Conservation (phyloP, 148 eudicot species). For the Linanthus parryae region DNA sequence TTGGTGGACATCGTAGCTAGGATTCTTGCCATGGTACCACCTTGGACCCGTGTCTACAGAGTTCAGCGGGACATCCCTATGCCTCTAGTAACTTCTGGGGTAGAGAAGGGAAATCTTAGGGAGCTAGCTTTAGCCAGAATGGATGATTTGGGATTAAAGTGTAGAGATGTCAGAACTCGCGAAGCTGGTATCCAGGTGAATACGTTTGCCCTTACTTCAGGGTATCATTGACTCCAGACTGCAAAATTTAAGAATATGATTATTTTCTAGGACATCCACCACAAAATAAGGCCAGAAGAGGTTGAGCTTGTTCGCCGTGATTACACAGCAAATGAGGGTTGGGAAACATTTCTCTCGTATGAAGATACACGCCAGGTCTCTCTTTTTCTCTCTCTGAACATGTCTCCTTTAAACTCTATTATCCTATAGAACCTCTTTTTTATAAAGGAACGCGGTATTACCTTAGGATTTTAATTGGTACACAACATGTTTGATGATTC, state of each 20-base stretch:
- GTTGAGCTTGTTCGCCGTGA: constrained; percentile 98
- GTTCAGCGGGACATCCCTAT: constrained; percentile 99
- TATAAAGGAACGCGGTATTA: no score
- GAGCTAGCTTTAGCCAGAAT: constrained; percentile 97
- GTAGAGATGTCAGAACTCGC: constrained; percentile 97
- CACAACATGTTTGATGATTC: no score
- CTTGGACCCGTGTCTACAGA: constrained; percentile 99
- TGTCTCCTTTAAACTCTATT: neutral
- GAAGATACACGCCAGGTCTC: constrained; percentile 92
- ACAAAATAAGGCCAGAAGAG: constrained; percentile 93
- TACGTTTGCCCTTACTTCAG: neutral
- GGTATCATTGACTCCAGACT: neutral
- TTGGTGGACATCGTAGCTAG: constrained; percentile 97
- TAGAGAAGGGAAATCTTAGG: constrained; percentile 98
- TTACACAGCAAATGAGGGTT: constrained; percentile 96
- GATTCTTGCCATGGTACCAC: constrained; percentile 92
- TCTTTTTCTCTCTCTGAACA: neutral
- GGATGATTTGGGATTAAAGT: constrained; percentile 96
- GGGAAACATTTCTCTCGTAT: constrained; percentile 98
- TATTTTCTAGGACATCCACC: constrained; percentile 79
- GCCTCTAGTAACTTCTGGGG: constrained; percentile 99
- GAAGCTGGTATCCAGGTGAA: constrained; percentile 98
- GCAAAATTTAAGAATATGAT: neutral
- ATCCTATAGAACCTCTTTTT: no score
- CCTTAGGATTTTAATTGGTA: no score